Percentiles rank a stretch among this genome's conserved stretches.
These are phyloP conservation scores for Suaeda aralocaspica DNA, from an alignment of 148 eudicot species.

Conservation along the genomic window DNA sequence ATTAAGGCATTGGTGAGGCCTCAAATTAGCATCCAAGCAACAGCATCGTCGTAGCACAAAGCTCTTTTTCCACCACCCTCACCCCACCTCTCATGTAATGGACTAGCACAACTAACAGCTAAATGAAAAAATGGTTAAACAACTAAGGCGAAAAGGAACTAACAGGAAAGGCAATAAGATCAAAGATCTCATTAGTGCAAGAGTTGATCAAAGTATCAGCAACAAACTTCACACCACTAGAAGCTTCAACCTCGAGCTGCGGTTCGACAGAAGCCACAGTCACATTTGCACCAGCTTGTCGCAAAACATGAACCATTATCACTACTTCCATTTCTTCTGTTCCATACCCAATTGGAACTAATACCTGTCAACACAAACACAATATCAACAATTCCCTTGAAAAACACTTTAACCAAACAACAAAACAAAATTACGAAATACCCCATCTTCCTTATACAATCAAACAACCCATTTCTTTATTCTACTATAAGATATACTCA, in stretches of 20 bases:
- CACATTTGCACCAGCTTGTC: slow-evolving; percentile 82
- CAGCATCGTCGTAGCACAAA: background rate
- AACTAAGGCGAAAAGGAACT: slow-evolving; percentile 14
- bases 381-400: background rate
- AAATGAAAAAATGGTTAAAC: background rate
- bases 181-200: slow-evolving; percentile 59
- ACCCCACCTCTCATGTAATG: background rate
- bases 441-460: background rate
- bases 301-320: slow-evolving; percentile 63
- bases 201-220: slow-evolving; percentile 62
- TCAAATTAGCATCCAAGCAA: slow-evolving; percentile 2
- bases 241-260: slow-evolving; percentile 70
- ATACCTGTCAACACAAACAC: slow-evolving; percentile 41
- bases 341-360: slow-evolving; percentile 87
- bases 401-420: background rate
- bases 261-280: slow-evolving; percentile 86
- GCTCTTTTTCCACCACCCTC: background rate
- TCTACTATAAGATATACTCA: background rate
- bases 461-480: slow-evolving; percentile 7
- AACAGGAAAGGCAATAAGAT: slow-evolving; percentile 90
- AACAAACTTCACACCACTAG: slow-evolving; percentile 66
- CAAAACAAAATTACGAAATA: slow-evolving; percentile 1
- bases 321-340: slow-evolving; percentile 97
- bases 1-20: background rate
- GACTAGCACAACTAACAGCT: background rate